Base-by-base conservation (phyloP, 345 rosid species). In the Conringia planisiliqua region DNA sequence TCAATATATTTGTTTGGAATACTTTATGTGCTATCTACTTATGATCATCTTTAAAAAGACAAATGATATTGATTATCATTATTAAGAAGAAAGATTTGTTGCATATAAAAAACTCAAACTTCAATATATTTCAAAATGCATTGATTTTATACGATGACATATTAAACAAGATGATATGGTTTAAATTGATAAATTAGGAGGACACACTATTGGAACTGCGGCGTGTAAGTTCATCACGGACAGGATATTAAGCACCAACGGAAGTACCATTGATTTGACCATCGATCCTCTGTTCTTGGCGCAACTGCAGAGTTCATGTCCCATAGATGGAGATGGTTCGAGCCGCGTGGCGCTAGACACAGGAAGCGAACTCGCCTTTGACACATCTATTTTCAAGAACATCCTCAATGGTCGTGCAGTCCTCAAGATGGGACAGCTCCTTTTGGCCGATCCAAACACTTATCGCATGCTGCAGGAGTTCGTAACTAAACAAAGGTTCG, bases 141-240 rank as follows among this genome's bases (percentile, higher is more conserved):
- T 22, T 22, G 24, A 22, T 22, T 22, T 22, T 22, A 22, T 22
- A 22, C 24, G 24, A 22, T 22, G 24, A 22, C 24, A 22, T 22
- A 22, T 22, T 22, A 22, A 22, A 2, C 24, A 22, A 22, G 1
- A 43, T 14, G 8, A 47, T 47, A 47, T 7, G 26, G 52, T 47
- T 10, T 47, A 10, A 47, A 47, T 13, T 12, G 6, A 6, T 54
- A 8, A 38, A 36, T 1, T 56, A 78, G 84, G 84, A 50, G 82
- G 74, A 39, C 84, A 81, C 67, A 74, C 84, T 9, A 63, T 81
- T 6, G 82, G 78, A 7, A 82, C 78, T 0, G 9, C 84, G n/a
- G 63, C 74, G 6, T 78, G 84, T 65, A 48, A 27, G 35, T 22
- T 54, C 9, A 51, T 81, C 22, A 24, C 16, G 0, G 52, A 73